phyloP scores from a whole-genome alignment of 371 early-diverging fungal species.

The Entomophthora muscae region DNA sequence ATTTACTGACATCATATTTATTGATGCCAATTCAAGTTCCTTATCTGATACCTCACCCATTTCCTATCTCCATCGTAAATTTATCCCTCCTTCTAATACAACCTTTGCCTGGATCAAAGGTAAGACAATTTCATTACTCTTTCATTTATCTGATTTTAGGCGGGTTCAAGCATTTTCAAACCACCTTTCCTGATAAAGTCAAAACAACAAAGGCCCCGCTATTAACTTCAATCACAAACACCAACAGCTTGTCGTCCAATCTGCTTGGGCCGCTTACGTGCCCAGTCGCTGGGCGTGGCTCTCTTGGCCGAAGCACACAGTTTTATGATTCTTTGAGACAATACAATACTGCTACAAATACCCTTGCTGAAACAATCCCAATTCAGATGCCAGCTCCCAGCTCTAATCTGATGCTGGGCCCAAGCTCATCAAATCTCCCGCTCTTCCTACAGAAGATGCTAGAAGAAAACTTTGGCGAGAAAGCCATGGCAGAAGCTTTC shows the following conservation, averaged over 20 bases:
- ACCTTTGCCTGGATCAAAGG: background rate
- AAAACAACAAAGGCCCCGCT: background rate
- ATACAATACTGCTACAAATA: constrained; percentile 4
- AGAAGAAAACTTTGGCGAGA: constrained; percentile 1
- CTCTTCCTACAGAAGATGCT: constrained; percentile 3
- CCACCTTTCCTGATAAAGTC: background rate
- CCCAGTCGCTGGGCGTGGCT: background rate
- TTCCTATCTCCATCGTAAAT: background rate
- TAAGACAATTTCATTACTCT: background rate
- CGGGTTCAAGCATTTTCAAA: constrained; percentile 6
- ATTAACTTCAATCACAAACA: background rate
- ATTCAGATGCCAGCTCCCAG: constrained; percentile 6
- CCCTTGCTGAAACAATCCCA: background rate
- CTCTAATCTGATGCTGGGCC: background rate
- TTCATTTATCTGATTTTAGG: constrained; percentile 3
- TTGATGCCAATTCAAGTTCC: background rate
- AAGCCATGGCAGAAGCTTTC: constrained; percentile 6
- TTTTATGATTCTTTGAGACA: constrained; percentile 5
- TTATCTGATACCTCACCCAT: background rate
- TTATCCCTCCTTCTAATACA: background rate
- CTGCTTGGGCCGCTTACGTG: background rate
- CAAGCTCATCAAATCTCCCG: background rate
- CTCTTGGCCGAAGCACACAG: background rate
- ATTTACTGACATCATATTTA: background rate
- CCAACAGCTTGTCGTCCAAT: background rate